Evolutionary conservation across 345 rosid species (phyloP).

Genomic region (Hibiscus trionum): DNA sequence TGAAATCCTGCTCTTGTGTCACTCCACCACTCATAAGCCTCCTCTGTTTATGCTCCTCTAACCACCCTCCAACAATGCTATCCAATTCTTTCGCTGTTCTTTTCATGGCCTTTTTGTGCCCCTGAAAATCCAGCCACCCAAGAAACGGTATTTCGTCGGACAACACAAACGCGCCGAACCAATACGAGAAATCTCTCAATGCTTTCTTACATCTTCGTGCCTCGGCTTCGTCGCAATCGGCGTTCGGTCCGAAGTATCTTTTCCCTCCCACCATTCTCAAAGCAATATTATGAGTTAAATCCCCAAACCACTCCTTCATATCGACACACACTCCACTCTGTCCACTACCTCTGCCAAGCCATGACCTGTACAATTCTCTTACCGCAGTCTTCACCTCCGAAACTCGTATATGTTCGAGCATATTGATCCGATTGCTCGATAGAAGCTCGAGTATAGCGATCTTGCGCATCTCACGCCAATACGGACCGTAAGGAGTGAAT

Average conservation of each 20-base stretch:
- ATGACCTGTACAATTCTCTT: slow-evolving; percentile 12
- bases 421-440: slow-evolving; percentile 23
- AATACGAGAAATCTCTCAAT: no score
- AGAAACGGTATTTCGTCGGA: not conserved
- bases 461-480: slow-evolving; percentile 37
- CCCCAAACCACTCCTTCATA: slow-evolving; percentile 16
- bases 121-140: not conserved
- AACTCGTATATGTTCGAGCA: slow-evolving; percentile 17
- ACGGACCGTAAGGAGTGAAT: not conserved
- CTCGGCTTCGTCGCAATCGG: not conserved
- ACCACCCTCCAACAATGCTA: slow-evolving; percentile 15
- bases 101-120: not conserved
- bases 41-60: slow-evolving; percentile 35
- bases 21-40: slow-evolving; percentile 5
- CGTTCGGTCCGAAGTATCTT: slow-evolving; percentile 14
- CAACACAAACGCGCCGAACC: no score
- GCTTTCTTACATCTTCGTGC: not conserved
- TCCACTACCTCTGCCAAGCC: not conserved
- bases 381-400: slow-evolving; percentile 20
- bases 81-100: not conserved
- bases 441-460: slow-evolving; percentile 22
- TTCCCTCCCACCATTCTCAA: slow-evolving; percentile 30
- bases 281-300: slow-evolving; percentile 17
- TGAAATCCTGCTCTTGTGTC: slow-evolving; percentile 23
- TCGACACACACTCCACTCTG: slow-evolving; percentile 11